Evolutionary conservation across 176 grass and related monocot genomes (phyloP), one percentile per base, ranked within the genome.

Genomic region (Phoenix roebelenii): DNA sequence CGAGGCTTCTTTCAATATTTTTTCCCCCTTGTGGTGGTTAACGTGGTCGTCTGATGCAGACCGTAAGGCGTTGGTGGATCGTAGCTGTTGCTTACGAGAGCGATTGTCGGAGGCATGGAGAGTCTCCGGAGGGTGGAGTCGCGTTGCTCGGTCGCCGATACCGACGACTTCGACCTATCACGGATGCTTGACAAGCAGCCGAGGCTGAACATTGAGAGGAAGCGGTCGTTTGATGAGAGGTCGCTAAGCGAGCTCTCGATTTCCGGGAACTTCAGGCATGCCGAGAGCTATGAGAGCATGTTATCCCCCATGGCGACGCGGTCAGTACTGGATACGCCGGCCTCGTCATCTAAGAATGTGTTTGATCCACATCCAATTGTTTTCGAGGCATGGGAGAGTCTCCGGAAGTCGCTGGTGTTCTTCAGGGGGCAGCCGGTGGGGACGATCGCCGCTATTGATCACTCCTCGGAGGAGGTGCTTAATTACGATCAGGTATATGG

Each of bases 401-500:
- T 96, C 23, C 77, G 91, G 66, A 90, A 70, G 25, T 96, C 91
- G 0, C 60, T 90, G 0, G 86, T 96, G 2, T 73, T 85, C 55
- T 90, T 87, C 51, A 77, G 80, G 5, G 80, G 81, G 0, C 86
- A 90, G 18, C 86, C 91, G 4, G 83, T 96, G 4, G 91, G 91
- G 4, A 90, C 86, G 0, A 48, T 96, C 55, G 83, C 86, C 3
- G 86, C 91, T 15, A 9, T 20, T 3, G 91, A 90, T 49, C 81
- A 83, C 25, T 74, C 86, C 29, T 79, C 91, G 0, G 83, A 85
- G 53, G 91, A 90, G 55, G 91, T 86, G 60, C 91, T 96, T 68
- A 96, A 96, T 58, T 96, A 96, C 62, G 91, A 96, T 73, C 91
- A 96, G 91, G 91, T 89, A 70, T 25, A 60, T 28, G 23, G 1